Conservation (phyloP, 495 filamentous ascomycete genomes). For the Penicillium cinerascens region DNA sequence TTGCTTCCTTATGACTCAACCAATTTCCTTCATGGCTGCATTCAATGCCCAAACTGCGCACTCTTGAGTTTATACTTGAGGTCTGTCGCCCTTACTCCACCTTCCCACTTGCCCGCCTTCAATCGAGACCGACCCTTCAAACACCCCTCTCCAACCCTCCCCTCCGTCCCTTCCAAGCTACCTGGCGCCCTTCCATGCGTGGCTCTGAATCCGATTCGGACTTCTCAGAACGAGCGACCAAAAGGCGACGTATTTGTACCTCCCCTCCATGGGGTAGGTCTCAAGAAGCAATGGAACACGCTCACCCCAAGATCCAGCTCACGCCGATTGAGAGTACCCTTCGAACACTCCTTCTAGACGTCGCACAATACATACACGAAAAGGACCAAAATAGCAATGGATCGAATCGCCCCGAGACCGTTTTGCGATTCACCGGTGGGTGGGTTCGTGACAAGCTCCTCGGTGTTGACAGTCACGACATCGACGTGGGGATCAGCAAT, state of each 20-base stretch:
- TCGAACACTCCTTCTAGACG: conserved; percentile 67
- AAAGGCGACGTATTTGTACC: conserved; percentile 34
- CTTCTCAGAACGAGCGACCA: conserved; percentile 26
- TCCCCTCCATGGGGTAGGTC: conserved; percentile 10
- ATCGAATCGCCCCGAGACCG: conserved; percentile 22
- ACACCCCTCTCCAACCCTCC: conserved; percentile 9
- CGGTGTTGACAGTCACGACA: conserved; percentile 76
- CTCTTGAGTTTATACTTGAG: conserved; percentile 15
- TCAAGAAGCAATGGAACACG: conserved; percentile 21
- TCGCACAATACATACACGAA: conserved; percentile 63
- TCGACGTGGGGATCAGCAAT: conserved; percentile 90
- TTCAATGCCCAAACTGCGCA: conserved; percentile 25
- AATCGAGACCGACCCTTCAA: conserved; percentile 8
- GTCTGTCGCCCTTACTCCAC: conserved; percentile 11
- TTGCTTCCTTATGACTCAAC: background rate
- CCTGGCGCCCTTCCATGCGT: conserved; percentile 29
- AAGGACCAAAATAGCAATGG: conserved; percentile 39
- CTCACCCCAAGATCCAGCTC: conserved; percentile 50
- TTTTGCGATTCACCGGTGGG: conserved; percentile 87
- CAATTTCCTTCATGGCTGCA: conserved; percentile 12
- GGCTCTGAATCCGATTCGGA: conserved; percentile 16
- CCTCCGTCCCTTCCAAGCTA: conserved; percentile 7
- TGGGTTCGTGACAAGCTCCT: conserved; percentile 98
- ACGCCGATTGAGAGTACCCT: conserved; percentile 65
- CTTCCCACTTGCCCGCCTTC: conserved; percentile 16